These are phyloP conservation scores for Phytophthora aleatoria DNA, from an alignment of 352 stramenopile species.

Conservation along the genomic window DNA sequence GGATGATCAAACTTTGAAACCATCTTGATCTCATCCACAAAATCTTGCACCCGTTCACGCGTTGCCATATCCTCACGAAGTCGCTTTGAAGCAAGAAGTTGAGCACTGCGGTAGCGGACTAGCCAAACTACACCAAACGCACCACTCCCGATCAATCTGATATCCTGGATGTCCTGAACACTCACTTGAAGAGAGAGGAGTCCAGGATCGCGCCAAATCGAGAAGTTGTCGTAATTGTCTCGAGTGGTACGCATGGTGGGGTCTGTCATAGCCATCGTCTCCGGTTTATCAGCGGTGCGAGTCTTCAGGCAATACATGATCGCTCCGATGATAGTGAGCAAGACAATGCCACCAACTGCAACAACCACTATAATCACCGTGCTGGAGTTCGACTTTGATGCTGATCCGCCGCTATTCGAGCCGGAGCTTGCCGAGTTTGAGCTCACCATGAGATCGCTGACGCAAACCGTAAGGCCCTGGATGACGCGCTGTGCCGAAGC, in stretches of 20 bases:
- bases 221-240: slow-evolving; percentile 28
- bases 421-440: slow-evolving; percentile 9
- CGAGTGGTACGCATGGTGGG: slow-evolving; percentile 18
- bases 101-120: slow-evolving; percentile 22
- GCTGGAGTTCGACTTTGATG: slow-evolving; percentile 12
- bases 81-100: slow-evolving; percentile 34
- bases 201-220: slow-evolving; percentile 27
- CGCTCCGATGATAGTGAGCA: slow-evolving; percentile 16
- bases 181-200: slow-evolving; percentile 25
- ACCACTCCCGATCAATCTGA: slow-evolving; percentile 32
- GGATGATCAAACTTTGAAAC: slow-evolving; percentile 42
- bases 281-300: slow-evolving; percentile 5
- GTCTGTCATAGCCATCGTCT: slow-evolving; percentile 15
- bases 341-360: slow-evolving; percentile 16
- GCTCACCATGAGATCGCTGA: slow-evolving; percentile 23
- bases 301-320: slow-evolving; percentile 21
- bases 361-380: slow-evolving; percentile 25
- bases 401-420: slow-evolving; percentile 1
- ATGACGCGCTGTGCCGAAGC: slow-evolving; percentile 13
- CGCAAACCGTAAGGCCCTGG: slow-evolving; percentile 22
- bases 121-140: slow-evolving; percentile 38
- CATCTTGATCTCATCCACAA: slow-evolving; percentile 39
- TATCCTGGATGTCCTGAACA: slow-evolving; percentile 28
- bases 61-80: slow-evolving; percentile 24
- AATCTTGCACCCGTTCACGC: slow-evolving; percentile 18